Conservation (phyloP, 2,329 filamentous ascomycete species). For the Amauroascus verrucosus region DNA sequence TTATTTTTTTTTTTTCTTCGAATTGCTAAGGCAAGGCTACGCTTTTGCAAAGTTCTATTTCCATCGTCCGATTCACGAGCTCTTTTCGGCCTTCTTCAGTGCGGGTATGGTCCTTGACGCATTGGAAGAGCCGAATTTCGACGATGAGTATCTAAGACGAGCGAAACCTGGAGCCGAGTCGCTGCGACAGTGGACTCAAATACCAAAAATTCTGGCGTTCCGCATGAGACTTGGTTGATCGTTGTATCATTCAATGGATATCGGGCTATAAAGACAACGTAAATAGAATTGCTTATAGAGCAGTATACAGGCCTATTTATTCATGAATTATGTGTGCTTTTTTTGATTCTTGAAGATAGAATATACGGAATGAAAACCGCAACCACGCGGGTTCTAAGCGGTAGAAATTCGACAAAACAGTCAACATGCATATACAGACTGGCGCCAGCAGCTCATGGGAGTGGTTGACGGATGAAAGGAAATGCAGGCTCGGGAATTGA, state of each 20-base stretch:
- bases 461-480: neutral
- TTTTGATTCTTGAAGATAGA: no score
- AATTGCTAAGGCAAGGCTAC: neutral
- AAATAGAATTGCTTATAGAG: neutral
- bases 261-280: neutral
- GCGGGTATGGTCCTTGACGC: conserved; percentile 37
- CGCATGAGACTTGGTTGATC: conserved; percentile 9
- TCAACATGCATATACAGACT: neutral
- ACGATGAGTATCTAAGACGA: conserved; percentile 20
- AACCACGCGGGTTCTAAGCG: no score
- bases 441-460: neutral
- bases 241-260: neutral
- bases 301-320: no score
- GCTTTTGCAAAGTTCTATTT: conserved; percentile 26
- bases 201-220: conserved; percentile 18
- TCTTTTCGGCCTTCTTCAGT: conserved; percentile 38
- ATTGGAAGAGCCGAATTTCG: conserved; percentile 41
- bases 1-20: neutral
- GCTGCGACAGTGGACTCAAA: conserved; percentile 14
- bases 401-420: neutral
- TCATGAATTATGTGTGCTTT: no score
- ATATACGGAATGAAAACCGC: no score
- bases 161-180: conserved; percentile 9
- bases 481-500: neutral
- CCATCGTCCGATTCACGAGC: conserved; percentile 39